These are phyloP conservation scores for Phytopythium mirpurense DNA, from an alignment of 352 stramenopile species.

Conservation along the genomic window DNA sequence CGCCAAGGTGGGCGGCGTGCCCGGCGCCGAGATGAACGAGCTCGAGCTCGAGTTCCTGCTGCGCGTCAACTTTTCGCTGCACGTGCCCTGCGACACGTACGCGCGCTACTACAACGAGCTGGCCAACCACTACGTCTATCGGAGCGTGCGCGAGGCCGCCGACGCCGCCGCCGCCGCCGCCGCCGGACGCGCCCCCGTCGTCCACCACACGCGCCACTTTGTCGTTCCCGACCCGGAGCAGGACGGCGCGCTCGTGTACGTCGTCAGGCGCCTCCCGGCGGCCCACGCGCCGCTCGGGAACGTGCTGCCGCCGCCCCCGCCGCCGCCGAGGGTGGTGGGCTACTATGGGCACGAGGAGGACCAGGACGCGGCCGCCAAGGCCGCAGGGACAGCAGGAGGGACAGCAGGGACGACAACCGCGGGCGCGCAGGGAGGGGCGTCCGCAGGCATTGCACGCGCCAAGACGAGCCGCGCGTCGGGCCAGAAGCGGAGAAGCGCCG, in stretches of 20 bases:
- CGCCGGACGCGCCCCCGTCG: constrained; percentile 28
- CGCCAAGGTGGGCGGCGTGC: constrained; percentile 93
- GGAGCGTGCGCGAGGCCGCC: constrained; percentile 33
- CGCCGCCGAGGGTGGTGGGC: too few species aligned
- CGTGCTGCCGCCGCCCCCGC: too few species aligned
- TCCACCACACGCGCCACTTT: constrained; percentile 60
- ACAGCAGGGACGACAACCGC: neutral
- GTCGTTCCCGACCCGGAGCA: constrained; percentile 57
- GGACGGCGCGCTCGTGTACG: constrained; percentile 71
- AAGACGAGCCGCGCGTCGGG: constrained; percentile 52
- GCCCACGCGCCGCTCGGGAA: constrained; percentile 12
- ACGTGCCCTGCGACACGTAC: constrained; percentile 91
- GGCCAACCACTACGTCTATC: constrained; percentile 81
- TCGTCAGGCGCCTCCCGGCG: constrained; percentile 54
- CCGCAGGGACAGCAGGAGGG: constrained; percentile 22
- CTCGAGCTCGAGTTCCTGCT: constrained; percentile 98
- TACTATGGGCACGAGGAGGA: neutral
- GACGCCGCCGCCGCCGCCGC: constrained; percentile 24
- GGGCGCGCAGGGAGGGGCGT: too few species aligned
- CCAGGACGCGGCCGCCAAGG: neutral
- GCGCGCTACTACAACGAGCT: constrained; percentile 91
- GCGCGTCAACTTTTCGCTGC: constrained; percentile 97
- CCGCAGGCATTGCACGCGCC: too few species aligned
- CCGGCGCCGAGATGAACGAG: constrained; percentile 95
- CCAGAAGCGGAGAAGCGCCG: constrained; percentile 73